Evolutionary conservation across 192 early-diverging fungal species (phyloP), one percentile per base, ranked within the genome.

Genomic region (Coemansia sp.): DNA sequence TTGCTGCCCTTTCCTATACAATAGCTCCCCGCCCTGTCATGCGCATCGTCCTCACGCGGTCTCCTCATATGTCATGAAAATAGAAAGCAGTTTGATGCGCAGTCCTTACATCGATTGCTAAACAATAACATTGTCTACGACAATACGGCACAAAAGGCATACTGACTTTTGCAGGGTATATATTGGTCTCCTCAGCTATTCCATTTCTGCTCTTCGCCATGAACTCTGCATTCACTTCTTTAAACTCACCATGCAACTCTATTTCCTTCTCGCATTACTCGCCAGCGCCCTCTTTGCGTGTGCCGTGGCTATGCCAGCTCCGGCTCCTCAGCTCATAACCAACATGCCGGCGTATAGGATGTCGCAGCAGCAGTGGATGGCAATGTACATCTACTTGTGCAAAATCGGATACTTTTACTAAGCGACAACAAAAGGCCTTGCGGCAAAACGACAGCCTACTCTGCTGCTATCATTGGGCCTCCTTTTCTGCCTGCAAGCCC

Each of bases 331-430:
- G 51, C 51, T 55, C 6, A 55, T 55, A 26, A 31, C 51, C 51
- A 55, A 55, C 16, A 55, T 55, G 28, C 51, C 51, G 5, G 51
- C 51, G 11, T 55, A 55, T 28, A 55, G 51, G n/a, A 55, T 55
- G 51, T 55, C 51, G 26, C 24, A 55, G 51, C 51, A 55, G 14
- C 51, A 55, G 51, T 55, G 51, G 51, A 28, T 28, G 51, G 51
- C 51, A 26, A 55, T 55, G 51, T 55, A 55, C 26, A 33, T 55
- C 2, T 55, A 55, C 5, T n/a, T 55, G 51, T 55, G 51, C 28
- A 55, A 8, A 55, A 55, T 55, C 8, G 51, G 51, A 14, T 55
- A 55, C 51, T 55, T 55, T 31, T 14, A 33, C 3, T 55, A 55
- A 18, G 3, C 21, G 20, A 48, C 45, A 10, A 28, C 0, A 28